phyloP scores from a whole-genome alignment of 78 protist genomes.

The Trichosphaerium sp. region DNA sequence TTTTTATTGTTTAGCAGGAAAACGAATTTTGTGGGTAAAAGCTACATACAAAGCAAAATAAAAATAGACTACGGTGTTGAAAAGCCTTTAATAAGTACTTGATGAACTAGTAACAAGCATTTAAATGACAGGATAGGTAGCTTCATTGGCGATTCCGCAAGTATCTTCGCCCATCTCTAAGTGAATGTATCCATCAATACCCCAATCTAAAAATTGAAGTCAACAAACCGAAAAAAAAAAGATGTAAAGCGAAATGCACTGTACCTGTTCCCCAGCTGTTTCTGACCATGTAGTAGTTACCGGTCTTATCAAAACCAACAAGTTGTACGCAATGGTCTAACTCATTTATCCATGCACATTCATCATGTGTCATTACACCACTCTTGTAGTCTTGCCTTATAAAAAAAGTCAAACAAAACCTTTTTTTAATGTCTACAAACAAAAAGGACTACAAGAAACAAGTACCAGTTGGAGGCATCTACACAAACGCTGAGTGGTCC shows the following conservation, averaged over 20 bases:
- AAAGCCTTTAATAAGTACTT: no score
- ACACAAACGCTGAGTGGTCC: conserved; percentile 61
- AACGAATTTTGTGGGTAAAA: no score
- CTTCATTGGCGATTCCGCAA: conserved; percentile 58
- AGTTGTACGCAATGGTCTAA: conserved; percentile 60
- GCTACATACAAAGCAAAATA: no score
- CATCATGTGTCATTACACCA: conserved; percentile 24
- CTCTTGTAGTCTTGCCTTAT: conserved; percentile 18
- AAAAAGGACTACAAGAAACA: no score
- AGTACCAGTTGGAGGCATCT: conserved; percentile 56
- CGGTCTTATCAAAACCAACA: conserved; percentile 33
- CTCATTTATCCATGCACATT: neutral
- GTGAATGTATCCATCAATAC: conserved; percentile 33
- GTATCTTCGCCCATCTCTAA: conserved; percentile 31
- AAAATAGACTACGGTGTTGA: no score
- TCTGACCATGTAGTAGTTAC: conserved; percentile 43
- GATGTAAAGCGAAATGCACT: neutral
- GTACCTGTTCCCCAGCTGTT: conserved; percentile 51
- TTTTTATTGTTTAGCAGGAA: no score
- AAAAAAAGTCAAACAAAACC: no score
- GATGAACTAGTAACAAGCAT: neutral
- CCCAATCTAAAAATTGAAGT: conserved; percentile 16
- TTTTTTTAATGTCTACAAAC: no score
- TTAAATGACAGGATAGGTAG: conserved; percentile 13
- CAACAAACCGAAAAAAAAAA: neutral